Conservation (phyloP, 2,329 filamentous ascomycete genomes). For the Dendryphion nanum region DNA sequence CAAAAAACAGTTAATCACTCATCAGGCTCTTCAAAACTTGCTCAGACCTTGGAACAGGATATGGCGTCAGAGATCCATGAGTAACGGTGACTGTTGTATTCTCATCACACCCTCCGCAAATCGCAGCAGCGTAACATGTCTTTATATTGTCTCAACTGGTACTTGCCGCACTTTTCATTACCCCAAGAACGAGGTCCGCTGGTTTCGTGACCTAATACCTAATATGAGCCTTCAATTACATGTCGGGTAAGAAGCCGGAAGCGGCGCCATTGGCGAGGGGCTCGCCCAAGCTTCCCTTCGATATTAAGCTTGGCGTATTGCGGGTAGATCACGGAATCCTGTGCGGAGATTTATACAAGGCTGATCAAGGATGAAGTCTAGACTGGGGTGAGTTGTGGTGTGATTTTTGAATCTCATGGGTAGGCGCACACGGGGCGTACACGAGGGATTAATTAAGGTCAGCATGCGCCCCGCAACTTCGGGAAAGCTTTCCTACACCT, state of each 20-base stretch:
- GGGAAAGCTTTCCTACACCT: no score
- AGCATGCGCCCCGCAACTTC: not conserved
- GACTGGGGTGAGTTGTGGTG: no score
- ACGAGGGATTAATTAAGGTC: not conserved
- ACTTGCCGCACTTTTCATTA: slow-evolving; percentile 1
- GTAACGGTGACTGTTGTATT: not conserved
- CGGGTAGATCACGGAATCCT: slow-evolving; percentile 8
- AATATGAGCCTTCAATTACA: slow-evolving; percentile 3
- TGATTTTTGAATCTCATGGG: no score
- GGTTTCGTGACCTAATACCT: slow-evolving; percentile 3
- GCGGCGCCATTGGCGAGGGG: slow-evolving; percentile 1
- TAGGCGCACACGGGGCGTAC: slow-evolving; percentile 1
- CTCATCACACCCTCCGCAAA: not conserved
- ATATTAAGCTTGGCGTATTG: slow-evolving; percentile 3
- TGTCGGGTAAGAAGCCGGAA: slow-evolving; percentile 2
- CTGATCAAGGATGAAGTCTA: no score
- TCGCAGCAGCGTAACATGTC: slow-evolving; percentile 5
- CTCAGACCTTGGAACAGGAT: not conserved
- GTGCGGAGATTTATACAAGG: not conserved
- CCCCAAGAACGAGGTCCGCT: not conserved
- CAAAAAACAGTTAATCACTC: not conserved
- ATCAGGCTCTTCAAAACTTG: not conserved
- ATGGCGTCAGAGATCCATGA: slow-evolving; percentile 1
- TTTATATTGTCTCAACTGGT: slow-evolving; percentile 3
- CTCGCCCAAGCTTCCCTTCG: not conserved